Conservation (phyloP, 2,329 filamentous ascomycete species). For the Diaporthe amygdali region DNA sequence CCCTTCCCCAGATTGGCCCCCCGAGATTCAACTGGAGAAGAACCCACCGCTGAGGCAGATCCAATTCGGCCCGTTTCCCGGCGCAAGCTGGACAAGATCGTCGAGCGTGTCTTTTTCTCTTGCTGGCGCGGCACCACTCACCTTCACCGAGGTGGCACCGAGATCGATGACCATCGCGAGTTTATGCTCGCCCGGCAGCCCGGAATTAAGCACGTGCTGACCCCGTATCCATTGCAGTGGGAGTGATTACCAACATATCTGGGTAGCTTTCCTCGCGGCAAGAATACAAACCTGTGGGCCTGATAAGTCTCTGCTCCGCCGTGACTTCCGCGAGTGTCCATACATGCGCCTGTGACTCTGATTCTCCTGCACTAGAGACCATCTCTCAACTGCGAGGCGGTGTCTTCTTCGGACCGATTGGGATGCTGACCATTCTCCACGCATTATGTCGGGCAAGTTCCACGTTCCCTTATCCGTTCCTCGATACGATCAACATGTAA, state of each 20-base stretch:
- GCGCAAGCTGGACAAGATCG: background rate
- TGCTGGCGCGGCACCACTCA: background rate
- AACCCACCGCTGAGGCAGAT: background rate
- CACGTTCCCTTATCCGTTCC: background rate
- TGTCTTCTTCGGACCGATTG: conserved; percentile 8
- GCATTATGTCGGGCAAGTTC: background rate
- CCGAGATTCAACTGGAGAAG: conserved; percentile 1
- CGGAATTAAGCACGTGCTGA: background rate
- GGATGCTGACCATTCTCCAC: background rate
- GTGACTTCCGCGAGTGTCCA: background rate
- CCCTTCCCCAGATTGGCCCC: background rate
- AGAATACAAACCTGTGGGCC: background rate
- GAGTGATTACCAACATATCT: background rate
- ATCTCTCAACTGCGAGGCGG: background rate
- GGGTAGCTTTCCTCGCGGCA: background rate
- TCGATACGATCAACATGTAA: background rate
- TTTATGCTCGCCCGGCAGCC: background rate
- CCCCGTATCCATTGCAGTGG: too few relatives aligned
- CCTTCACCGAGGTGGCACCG: conserved; percentile 9
- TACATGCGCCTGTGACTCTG: background rate
- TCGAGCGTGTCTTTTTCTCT: background rate
- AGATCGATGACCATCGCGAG: background rate
- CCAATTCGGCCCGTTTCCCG: conserved; percentile 12
- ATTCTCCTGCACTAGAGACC: background rate
- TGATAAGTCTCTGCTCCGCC: background rate